phyloP scores from a whole-genome alignment of 208 protist species.

The Porcisia hertigi region DNA sequence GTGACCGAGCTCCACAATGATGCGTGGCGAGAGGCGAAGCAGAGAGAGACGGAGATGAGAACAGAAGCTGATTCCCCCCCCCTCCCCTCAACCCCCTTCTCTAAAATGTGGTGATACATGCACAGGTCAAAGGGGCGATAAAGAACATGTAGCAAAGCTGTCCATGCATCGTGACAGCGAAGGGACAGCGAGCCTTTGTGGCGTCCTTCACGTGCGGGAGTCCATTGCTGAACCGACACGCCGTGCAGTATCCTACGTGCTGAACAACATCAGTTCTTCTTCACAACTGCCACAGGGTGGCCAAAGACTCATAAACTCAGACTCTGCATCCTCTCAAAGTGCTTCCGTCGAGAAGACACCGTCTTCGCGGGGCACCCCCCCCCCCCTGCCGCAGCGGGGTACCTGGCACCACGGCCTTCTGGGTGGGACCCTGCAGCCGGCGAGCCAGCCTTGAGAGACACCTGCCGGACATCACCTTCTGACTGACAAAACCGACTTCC shows the following conservation, averaged over 20 bases:
- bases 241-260: neutral
- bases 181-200: neutral
- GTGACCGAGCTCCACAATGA: neutral
- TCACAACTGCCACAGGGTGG: neutral
- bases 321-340: constrained; percentile 22
- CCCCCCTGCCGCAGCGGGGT: constrained; percentile 13
- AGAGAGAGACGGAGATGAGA: neutral
- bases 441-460: constrained; percentile 65
- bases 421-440: constrained; percentile 52
- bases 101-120: neutral
- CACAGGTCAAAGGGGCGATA: neutral
- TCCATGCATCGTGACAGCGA: neutral
- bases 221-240: neutral
- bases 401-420: constrained; percentile 32
- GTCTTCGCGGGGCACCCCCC: constrained; percentile 3
- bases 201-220: no score
- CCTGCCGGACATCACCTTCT: constrained; percentile 62
- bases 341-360: constrained; percentile 42
- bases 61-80: no score
- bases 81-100: no score
- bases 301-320: no score
- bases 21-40: neutral
- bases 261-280: neutral
- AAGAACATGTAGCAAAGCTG: neutral
- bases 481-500: constrained; percentile 78